These are phyloP conservation scores for Alopecurus myosuroides DNA, from an alignment of 176 grass and related monocot genomes.

Conservation along the genomic window DNA sequence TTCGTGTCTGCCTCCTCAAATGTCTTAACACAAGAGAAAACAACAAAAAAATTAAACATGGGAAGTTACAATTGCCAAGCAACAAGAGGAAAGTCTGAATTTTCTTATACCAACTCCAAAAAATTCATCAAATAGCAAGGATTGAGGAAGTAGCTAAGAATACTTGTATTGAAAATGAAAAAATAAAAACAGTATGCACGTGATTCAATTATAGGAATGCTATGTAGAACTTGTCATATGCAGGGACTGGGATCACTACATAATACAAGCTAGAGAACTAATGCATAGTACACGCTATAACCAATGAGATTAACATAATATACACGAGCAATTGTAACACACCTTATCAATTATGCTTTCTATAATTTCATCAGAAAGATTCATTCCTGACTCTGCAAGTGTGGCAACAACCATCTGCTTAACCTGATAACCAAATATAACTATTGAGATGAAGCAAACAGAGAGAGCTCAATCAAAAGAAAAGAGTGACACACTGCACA, in stretches of 20 bases:
- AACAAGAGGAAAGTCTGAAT: not conserved
- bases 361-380: constrained; percentile 45
- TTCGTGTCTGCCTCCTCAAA: constrained; percentile 52
- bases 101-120: not conserved
- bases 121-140: constrained; percentile 4
- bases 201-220: not conserved
- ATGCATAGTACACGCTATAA: not conserved
- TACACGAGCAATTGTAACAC: not conserved
- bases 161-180: not conserved
- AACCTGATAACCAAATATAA: constrained; percentile 33
- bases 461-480: constrained; percentile 9
- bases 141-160: not conserved
- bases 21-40: constrained; percentile 21
- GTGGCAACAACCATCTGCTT: constrained; percentile 54
- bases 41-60: not conserved
- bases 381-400: constrained; percentile 49
- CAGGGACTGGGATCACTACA: not conserved
- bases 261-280: not conserved
- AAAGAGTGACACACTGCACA: not conserved
- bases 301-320: constrained; percentile 11
- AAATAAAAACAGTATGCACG: not conserved
- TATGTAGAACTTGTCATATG: not conserved
- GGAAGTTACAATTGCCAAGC: not conserved
- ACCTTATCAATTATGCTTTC: constrained; percentile 50
- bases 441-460: not conserved